phyloP scores from a whole-genome alignment of 768 basidiomycete genomes.

The Scleroderma bovista region DNA sequence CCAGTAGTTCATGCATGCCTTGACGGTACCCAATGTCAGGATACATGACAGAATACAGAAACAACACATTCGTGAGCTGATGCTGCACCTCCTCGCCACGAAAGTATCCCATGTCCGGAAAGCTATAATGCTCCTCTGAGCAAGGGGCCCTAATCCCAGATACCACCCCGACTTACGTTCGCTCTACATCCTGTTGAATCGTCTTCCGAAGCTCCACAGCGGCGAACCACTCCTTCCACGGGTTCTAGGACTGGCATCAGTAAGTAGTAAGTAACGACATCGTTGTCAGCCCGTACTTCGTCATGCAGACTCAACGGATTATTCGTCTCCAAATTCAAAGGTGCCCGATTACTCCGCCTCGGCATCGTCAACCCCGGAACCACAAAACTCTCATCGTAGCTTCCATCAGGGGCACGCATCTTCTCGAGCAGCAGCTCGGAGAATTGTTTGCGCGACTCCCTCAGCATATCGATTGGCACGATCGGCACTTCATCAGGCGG shows the following conservation, averaged over 20 bases:
- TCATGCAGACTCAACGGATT: conserved; percentile 80
- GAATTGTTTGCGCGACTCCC: conserved; percentile 51
- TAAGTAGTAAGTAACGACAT: background rate
- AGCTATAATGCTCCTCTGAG: conserved; percentile 42
- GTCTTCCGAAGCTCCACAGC: conserved; percentile 84
- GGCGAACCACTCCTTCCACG: conserved; percentile 93
- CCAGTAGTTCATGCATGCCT: conserved; percentile 97
- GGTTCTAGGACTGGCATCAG: conserved; percentile 53
- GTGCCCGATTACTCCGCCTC: conserved; percentile 22
- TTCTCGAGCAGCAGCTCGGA: conserved; percentile 54
- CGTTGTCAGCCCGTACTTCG: conserved; percentile 40
- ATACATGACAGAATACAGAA: conserved; percentile 74
- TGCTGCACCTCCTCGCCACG: conserved; percentile 67
- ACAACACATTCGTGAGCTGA: conserved; percentile 81
- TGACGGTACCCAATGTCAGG: conserved; percentile 90
- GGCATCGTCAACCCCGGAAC: conserved; percentile 45
- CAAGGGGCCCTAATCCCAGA: conserved; percentile 1
- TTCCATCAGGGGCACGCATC: conserved; percentile 82
- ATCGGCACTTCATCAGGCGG: conserved; percentile 34
- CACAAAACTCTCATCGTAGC: conserved; percentile 63
- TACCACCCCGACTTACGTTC: conserved; percentile 62
- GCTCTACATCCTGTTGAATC: conserved; percentile 90
- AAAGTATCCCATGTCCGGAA: conserved; percentile 96
- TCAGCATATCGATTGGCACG: conserved; percentile 39
- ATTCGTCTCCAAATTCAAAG: conserved; percentile 57